phyloP scores from a whole-genome alignment of 768 basidiomycete species.

The Pholiota microspora region DNA sequence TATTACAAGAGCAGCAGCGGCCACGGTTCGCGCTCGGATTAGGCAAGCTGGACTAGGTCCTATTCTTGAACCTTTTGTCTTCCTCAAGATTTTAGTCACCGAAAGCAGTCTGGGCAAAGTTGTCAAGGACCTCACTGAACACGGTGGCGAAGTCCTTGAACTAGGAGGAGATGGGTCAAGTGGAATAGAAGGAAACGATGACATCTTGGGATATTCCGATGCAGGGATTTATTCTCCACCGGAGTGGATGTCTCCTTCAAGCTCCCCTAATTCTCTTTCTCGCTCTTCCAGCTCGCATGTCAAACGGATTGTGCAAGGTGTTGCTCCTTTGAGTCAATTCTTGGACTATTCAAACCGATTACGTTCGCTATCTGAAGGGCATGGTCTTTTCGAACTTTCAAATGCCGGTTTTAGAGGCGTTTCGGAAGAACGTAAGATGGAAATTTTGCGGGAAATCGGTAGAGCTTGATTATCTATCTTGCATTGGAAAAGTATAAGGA shows the following conservation, averaged over 20 bases:
- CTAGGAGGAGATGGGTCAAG: slow-evolving; percentile 49
- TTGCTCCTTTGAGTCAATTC: slow-evolving; percentile 80
- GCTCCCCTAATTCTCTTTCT: slow-evolving; percentile 22
- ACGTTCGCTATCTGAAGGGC: slow-evolving; percentile 79
- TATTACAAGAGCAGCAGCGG: slow-evolving; percentile 63
- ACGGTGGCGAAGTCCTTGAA: slow-evolving; percentile 76
- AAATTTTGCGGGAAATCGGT: slow-evolving; percentile 80
- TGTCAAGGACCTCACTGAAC: slow-evolving; percentile 82
- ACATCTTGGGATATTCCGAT: slow-evolving; percentile 45
- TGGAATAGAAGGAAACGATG: slow-evolving; percentile 32
- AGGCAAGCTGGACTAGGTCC: slow-evolving; percentile 66
- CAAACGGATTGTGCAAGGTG: slow-evolving; percentile 66
- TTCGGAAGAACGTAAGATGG: slow-evolving; percentile 54
- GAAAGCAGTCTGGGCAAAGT: slow-evolving; percentile 73
- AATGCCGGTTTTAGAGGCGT: slow-evolving; percentile 78
- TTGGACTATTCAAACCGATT: slow-evolving; percentile 78
- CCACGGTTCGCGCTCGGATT: slow-evolving; percentile 61
- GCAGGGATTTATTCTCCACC: slow-evolving; percentile 78
- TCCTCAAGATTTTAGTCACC: slow-evolving; percentile 63
- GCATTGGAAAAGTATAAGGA: not conserved
- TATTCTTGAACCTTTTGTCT: slow-evolving; percentile 76
- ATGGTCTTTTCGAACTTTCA: slow-evolving; percentile 77
- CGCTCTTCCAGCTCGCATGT: slow-evolving; percentile 32
- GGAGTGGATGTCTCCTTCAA: slow-evolving; percentile 72
- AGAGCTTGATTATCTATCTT: slow-evolving; percentile 44